These are phyloP conservation scores for Mortierella antarctica DNA, from an alignment of 192 early-diverging fungal genomes.

Conservation along the genomic window DNA sequence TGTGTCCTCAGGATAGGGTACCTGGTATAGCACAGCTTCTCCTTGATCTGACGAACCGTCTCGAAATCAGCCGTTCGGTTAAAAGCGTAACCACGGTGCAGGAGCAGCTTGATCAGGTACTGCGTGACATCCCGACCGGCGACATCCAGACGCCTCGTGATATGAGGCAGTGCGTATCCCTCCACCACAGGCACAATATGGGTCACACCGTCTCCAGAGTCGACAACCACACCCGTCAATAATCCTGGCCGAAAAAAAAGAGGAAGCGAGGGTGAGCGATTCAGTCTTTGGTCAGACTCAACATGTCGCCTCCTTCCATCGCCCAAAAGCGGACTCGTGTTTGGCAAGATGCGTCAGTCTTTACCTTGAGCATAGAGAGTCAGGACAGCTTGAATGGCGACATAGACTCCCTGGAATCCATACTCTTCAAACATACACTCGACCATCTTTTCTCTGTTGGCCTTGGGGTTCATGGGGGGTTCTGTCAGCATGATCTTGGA, in stretches of 20 bases:
- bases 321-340: no score
- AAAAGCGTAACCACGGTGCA: conserved; percentile 95
- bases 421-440: conserved; percentile 98
- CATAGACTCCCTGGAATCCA: conserved; percentile 92
- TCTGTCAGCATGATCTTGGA: conserved; percentile 97
- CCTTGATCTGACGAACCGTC: conserved; percentile 97
- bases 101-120: conserved; percentile 96
- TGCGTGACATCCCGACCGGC: conserved; percentile 96
- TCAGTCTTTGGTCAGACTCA: no score
- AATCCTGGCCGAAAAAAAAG: conserved; percentile 62
- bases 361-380: conserved; percentile 98
- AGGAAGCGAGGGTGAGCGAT: not conserved
- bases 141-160: conserved; percentile 91
- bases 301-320: no score
- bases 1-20: conserved; percentile 33
- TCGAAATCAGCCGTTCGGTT: conserved; percentile 99
- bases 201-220: conserved; percentile 99
- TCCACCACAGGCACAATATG: conserved; percentile 99
- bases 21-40: conserved; percentile 98
- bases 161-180: conserved; percentile 91
- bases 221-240: conserved; percentile 96
- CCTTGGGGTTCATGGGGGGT: conserved; percentile 94
- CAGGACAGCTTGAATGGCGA: conserved; percentile 97
- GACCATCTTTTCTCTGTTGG: conserved; percentile 93
- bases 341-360: not conserved